A percentile compares a stretch with the other conserved stretches of the same genome.
Evolutionary conservation across 768 basidiomycete species (phyloP).

Genomic region (Lactifluus volemus): DNA sequence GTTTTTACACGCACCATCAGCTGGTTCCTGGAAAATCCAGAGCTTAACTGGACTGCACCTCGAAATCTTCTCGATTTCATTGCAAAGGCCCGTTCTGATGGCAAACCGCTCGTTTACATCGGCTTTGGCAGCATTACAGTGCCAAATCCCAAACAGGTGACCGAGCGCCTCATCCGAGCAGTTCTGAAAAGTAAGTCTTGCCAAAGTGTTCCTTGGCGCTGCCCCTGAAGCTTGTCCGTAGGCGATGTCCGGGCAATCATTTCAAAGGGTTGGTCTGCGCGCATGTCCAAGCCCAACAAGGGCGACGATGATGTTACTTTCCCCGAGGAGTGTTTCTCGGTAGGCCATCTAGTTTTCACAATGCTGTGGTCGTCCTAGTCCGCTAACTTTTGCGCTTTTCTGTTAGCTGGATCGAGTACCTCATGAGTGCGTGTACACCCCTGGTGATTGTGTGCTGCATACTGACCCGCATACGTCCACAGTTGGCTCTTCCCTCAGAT

Average conservation of each 20-base stretch:
- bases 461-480: slow-evolving; percentile 17
- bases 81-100: slow-evolving; percentile 42
- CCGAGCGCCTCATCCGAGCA: slow-evolving; percentile 47
- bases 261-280: slow-evolving; percentile 57
- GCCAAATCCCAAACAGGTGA: slow-evolving; percentile 46
- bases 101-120: slow-evolving; percentile 59
- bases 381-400: slow-evolving; percentile 12
- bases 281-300: slow-evolving; percentile 37
- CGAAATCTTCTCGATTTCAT: slow-evolving; percentile 44
- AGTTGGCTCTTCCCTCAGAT: slow-evolving; percentile 52
- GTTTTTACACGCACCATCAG: slow-evolving; percentile 25
- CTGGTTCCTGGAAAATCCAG: slow-evolving; percentile 61
- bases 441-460: not conserved
- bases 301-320: slow-evolving; percentile 35
- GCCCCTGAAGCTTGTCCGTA: slow-evolving; percentile 19
- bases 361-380: not conserved
- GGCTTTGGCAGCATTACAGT: slow-evolving; percentile 67
- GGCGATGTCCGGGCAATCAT: slow-evolving; percentile 60
- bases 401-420: slow-evolving; percentile 51
- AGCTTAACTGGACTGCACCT: slow-evolving; percentile 48
- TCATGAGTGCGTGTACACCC: slow-evolving; percentile 36
- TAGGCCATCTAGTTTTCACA: slow-evolving; percentile 14
- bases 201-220: not conserved
- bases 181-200: slow-evolving; percentile 45
- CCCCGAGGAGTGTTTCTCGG: slow-evolving; percentile 44